Base-by-base conservation (phyloP, 345 rosid genomes). In the Microthlaspi erraticum region DNA sequence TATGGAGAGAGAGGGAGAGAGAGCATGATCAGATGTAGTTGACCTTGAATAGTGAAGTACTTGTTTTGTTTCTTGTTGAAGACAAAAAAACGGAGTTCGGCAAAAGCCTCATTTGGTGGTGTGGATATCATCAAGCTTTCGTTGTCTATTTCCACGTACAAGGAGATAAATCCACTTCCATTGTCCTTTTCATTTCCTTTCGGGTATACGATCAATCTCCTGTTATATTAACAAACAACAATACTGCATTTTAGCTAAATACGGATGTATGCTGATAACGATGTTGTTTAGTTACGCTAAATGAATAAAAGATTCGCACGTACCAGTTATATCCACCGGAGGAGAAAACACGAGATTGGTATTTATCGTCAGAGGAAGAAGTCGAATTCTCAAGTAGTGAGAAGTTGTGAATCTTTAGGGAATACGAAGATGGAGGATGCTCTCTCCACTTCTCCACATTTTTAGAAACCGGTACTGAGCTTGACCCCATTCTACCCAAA, bases 261-360 rank as follows among this genome's bases (percentile, higher is more conserved):
- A 26, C 29, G 4, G 29, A 26, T 26, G 29, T 26, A 26, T 26
- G 4, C 4, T 26, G 5, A 26, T 26, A 26, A 26, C 29, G 3
- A 26, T 26, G 29, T 3, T 4, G 29, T 4, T 1, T 2, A 23
- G 2, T 23, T 2, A 23, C 29, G 3, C 29, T 23, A 23, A 23
- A 23, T 23, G 29, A 23, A 23, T 2, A 26, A 3, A 26, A 26
- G 7, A 64, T 37, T 16, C 29, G 0, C 50, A 55, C 64, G 0
- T 65, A 55, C 64, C 64, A 68, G 9, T 55, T 68, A 13, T 68
- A 33, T 55, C 64, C 55, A 68, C 72, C 55, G 0, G 72, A 55
- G 16, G 64, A 8, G 55, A 68, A 44, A 43, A 20, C 2, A 33
- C 55, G 72, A 41, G 72, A 56, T 20, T 56, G 34, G 54, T 68